Base-by-base conservation (phyloP, 2,329 filamentous ascomycete species). In the Fusarium mangiferae region DNA sequence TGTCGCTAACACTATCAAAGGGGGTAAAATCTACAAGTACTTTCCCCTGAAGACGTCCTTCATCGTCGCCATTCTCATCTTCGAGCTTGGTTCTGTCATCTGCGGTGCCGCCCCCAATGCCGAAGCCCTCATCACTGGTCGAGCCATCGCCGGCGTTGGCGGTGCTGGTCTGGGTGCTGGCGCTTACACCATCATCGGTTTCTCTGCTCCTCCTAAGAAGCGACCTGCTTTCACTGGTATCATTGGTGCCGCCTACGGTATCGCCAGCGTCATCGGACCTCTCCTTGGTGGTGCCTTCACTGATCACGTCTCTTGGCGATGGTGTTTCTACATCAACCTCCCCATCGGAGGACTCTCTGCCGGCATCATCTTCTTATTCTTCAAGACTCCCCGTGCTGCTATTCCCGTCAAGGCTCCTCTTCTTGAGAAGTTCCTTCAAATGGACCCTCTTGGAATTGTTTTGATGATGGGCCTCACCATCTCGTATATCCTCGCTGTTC, bases 61-160 rank as follows among this genome's bases (percentile, higher is more conserved):
- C 76, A 81, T 90, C 10, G 36, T 80, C 30, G 79, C 83, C 15
- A 83, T 91, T 42, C 65, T 84, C 58, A 82, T 90, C 62, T 89
- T 91, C 62, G 88, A 90, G 76, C 64, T 89, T 9, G 88, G 89
- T 24, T 86, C 83, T 39, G 78, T 88, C 35, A 83, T 90, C 65
- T 90, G 88, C 73, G 82, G 78, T 42, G 82, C 87, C 69, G 72
- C 84, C 72, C 84, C 84, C 64, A 83, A 83, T 70, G 84, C 86
- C 36, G 83, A 83, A 42, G 81, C 86, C 54, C 84, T 88, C 35
- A 87, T 89, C 65, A 84, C 85, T 74, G 87, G 87, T 58, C 85
- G 87, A 57, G 87, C 87, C 63, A 85, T 88, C 39, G 83, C 85
- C 17, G 83, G 83, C 44, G 81, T 87, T 33, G 81, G 83, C 3